A percentile compares a stretch with the other conserved stretches of the same genome.
These are phyloP conservation scores for Dendrostoma leiphaemia DNA, from an alignment of 2,329 filamentous ascomycete genomes.

Conservation along the genomic window DNA sequence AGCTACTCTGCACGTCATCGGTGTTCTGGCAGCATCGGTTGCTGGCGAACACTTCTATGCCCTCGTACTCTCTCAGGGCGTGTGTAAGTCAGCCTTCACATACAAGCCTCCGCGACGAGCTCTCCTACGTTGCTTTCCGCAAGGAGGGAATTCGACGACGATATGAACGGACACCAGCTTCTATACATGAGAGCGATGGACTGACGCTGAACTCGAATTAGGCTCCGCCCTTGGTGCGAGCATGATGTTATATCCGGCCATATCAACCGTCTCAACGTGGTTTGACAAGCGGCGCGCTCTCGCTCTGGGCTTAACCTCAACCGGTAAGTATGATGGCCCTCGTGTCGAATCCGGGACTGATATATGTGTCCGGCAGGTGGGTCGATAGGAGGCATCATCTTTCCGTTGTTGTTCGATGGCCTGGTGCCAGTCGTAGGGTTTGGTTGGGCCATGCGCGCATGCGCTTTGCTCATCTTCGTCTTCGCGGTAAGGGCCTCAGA, in stretches of 20 bases:
- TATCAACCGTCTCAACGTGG: conserved; percentile 17
- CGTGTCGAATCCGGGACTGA: background rate
- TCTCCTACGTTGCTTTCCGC: too few species aligned
- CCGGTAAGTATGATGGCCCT: background rate
- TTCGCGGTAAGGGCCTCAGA: background rate
- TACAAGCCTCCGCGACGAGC: conserved; percentile 8
- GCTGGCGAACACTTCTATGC: conserved; percentile 20
- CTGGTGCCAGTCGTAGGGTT: conserved; percentile 26
- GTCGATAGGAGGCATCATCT: conserved; percentile 29
- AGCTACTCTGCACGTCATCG: conserved; percentile 48
- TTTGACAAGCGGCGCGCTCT: conserved; percentile 24
- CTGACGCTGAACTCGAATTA: too few species aligned
- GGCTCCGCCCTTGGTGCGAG: conserved; percentile 19
- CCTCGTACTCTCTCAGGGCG: conserved; percentile 20
- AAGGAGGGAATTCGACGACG: too few species aligned
- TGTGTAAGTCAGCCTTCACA: conserved; percentile 12
- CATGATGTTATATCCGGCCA: conserved; percentile 13
- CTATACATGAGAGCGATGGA: too few species aligned
- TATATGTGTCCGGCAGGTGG: conserved; percentile 12
- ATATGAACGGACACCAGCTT: too few species aligned
- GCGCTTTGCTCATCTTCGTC: conserved; percentile 26
- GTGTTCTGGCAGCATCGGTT: conserved; percentile 53
- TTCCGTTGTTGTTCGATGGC: conserved; percentile 28
- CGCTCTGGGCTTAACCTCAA: conserved; percentile 22
- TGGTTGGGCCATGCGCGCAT: conserved; percentile 28